A percentile compares a stretch with the other conserved stretches of the same genome.
phyloP scores from a whole-genome alignment of 1,284 basidiomycete species.

The Apiotrichum veenhuisii region DNA sequence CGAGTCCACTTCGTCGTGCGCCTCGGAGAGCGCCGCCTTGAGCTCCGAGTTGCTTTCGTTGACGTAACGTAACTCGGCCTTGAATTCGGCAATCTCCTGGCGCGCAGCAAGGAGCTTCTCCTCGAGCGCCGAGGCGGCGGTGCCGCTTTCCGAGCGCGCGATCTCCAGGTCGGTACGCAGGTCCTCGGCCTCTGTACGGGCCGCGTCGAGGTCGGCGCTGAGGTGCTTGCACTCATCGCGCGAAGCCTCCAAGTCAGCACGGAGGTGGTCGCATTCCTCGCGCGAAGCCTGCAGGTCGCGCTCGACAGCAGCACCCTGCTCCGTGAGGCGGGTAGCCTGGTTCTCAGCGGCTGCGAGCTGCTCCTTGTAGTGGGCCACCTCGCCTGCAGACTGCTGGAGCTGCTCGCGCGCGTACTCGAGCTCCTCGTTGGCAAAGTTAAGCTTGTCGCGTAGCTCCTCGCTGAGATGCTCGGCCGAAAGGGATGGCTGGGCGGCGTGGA shows the following conservation, averaged over 20 bases:
- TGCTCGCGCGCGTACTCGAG: not conserved
- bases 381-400: not conserved
- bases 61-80: not conserved
- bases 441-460: not conserved
- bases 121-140: not conserved
- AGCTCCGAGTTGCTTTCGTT: not conserved
- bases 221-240: not conserved
- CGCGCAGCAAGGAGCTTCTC: not conserved
- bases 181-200: no score
- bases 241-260: not conserved
- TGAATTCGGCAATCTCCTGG: slow-evolving; percentile 3
- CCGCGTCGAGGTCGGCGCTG: no score
- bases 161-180: not conserved
- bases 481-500: not conserved
- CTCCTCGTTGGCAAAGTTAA: not conserved
- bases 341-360: not conserved
- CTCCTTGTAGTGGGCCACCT: not conserved
- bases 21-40: not conserved
- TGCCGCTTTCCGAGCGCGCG: not conserved
- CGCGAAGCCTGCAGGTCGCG: not conserved
- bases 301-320: not conserved
- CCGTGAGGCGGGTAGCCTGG: not conserved
- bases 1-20: not conserved
- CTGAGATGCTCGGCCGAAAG: not conserved
- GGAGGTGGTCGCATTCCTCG: not conserved